Evolutionary conservation across 2,329 filamentous ascomycete genomes (phyloP).

Genomic region (Ophiostoma ulmi): DNA sequence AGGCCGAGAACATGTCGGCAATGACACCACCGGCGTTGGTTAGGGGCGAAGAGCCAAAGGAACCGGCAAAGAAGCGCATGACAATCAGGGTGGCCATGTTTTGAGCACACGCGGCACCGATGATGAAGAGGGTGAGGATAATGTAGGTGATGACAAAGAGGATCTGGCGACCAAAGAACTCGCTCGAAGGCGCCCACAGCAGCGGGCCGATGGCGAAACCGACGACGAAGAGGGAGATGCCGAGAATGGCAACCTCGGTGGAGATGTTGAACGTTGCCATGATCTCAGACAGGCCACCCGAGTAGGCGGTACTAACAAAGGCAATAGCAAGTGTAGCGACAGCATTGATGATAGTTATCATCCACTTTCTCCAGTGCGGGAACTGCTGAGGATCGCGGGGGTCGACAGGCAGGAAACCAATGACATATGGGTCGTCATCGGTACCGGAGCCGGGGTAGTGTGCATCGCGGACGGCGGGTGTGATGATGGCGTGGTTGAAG

Average conservation of each 20-base stretch:
- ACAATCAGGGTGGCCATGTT: conserved; percentile 57
- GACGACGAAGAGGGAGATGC: conserved; percentile 57
- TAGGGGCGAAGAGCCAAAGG: conserved; percentile 57
- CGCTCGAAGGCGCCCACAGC: conserved; percentile 55
- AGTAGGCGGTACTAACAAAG: conserved; percentile 65
- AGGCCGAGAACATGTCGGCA: conserved; percentile 54
- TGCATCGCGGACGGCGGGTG: conserved; percentile 50
- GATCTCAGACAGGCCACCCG: conserved; percentile 52
- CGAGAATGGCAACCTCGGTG: conserved; percentile 52
- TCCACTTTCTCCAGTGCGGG: conserved; percentile 56
- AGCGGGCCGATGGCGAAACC: conserved; percentile 54
- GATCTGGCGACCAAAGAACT: conserved; percentile 55
- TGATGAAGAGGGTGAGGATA: conserved; percentile 56
- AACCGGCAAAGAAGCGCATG: conserved; percentile 58
- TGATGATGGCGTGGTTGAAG: conserved; percentile 54
- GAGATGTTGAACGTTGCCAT: conserved; percentile 50
- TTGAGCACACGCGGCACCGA: conserved; percentile 51
- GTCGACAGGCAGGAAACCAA: conserved; percentile 61
- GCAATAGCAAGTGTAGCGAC: conserved; percentile 63
- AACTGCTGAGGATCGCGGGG: conserved; percentile 62
- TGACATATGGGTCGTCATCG: conserved; percentile 59
- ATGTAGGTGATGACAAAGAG: conserved; percentile 56
- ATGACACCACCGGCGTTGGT: conserved; percentile 60
- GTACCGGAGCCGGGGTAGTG: conserved; percentile 59
- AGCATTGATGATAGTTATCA: conserved; percentile 57